These are phyloP conservation scores for Betula pendula DNA, from an alignment of 306 rosid species.

Conservation along the genomic window DNA sequence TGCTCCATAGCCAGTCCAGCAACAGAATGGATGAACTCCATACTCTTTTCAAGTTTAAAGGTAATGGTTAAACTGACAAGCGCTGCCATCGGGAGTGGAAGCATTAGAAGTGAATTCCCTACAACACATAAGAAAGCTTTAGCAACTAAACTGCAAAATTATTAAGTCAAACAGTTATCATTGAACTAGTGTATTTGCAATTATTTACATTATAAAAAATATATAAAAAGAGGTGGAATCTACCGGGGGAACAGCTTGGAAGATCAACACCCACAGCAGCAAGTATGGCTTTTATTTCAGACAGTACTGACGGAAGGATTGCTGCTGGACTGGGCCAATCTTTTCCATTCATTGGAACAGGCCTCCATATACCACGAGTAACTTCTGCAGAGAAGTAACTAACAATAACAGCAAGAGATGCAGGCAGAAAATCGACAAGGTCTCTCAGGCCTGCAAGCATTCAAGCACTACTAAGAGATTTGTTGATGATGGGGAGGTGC, in stretches of 20 bases:
- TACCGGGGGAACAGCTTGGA: constrained; percentile 63
- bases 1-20: constrained; percentile 73
- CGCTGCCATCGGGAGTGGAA: constrained; percentile 86
- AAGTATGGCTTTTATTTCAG: constrained; percentile 65
- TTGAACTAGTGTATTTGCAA: constrained; percentile 6
- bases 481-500: constrained; percentile 17
- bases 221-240: constrained; percentile 22
- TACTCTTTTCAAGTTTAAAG: constrained; percentile 69
- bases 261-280: constrained; percentile 62
- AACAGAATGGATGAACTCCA: constrained; percentile 62
- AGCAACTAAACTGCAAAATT: background rate
- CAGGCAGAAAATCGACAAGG: constrained; percentile 82
- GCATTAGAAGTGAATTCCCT: constrained; percentile 56
- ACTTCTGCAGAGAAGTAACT: constrained; percentile 83
- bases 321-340: constrained; percentile 94
- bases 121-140: constrained; percentile 6
- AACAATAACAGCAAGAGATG: constrained; percentile 67
- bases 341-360: constrained; percentile 77
- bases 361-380: constrained; percentile 82
- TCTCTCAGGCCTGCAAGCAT: constrained; percentile 70
- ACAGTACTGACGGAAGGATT: constrained; percentile 53
- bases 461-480: constrained; percentile 30
- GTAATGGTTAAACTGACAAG: constrained; percentile 84
- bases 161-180: background rate
- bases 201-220: constrained; percentile 9